Conservation (phyloP, 257 asterid species). For the Perilla frutescens region DNA sequence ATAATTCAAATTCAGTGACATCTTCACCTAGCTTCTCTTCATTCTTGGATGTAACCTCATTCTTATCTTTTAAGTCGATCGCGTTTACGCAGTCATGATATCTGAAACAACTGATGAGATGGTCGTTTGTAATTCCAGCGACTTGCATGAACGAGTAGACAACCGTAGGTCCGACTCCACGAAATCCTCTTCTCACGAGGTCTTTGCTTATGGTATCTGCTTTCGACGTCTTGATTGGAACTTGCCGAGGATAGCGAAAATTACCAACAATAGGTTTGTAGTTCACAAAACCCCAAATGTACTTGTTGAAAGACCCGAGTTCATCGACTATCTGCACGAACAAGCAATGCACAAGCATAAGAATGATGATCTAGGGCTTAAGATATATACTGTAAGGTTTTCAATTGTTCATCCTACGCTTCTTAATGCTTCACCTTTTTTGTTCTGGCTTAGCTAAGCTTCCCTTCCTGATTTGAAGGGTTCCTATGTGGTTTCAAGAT, state of each 20-base stretch:
- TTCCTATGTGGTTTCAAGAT: slow-evolving; percentile 11
- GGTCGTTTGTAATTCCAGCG: slow-evolving; percentile 93
- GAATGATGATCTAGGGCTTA: neutral
- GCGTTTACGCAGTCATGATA: slow-evolving; percentile 62
- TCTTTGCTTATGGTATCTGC: slow-evolving; percentile 95
- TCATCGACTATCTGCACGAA: slow-evolving; percentile 76
- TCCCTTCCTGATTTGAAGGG: neutral
- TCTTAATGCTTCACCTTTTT: neutral
- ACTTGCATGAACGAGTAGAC: slow-evolving; percentile 96
- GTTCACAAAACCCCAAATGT: slow-evolving; percentile 88
- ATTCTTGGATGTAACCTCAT: slow-evolving; percentile 39
- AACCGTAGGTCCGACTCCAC: slow-evolving; percentile 97
- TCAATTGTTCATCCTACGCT: neutral
- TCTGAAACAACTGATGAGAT: slow-evolving; percentile 85
- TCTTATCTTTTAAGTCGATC: slow-evolving; percentile 45
- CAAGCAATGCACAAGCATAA: slow-evolving; percentile 12
- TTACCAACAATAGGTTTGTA: slow-evolving; percentile 71
- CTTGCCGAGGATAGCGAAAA: slow-evolving; percentile 89
- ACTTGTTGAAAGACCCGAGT: slow-evolving; percentile 81
- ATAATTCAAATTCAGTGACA: slow-evolving; percentile 51
- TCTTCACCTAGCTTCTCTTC: slow-evolving; percentile 54
- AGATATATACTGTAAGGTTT: neutral
- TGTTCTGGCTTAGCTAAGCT: neutral
- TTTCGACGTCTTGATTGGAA: slow-evolving; percentile 89
- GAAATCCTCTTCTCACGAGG: slow-evolving; percentile 86